Conservation (phyloP, 129 eudicot species). For the Deinandra increscens region DNA sequence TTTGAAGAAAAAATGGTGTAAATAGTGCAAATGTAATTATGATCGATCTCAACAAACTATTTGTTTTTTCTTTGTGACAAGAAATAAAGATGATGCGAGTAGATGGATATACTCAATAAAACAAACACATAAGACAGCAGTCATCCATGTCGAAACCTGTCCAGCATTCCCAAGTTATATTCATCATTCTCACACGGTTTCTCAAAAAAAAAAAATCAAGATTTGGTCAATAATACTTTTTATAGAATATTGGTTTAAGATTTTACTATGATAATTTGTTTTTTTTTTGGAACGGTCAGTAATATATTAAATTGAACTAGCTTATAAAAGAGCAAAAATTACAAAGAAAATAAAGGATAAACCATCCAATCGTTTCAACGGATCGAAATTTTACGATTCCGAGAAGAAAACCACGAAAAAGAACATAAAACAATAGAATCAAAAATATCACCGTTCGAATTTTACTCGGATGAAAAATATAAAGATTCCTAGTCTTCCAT, state of each 20-base stretch:
- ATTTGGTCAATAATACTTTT: background rate
- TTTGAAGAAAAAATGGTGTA: background rate
- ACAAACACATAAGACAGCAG: slow-evolving; percentile 16
- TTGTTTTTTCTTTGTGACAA: slow-evolving; percentile 10
- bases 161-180: slow-evolving; percentile 25
- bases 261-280: too few species aligned
- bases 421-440: too few species aligned
- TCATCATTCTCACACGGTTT: slow-evolving; percentile 35
- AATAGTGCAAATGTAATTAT: slow-evolving; percentile 18
- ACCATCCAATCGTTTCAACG: too few species aligned
- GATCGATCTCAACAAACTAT: slow-evolving; percentile 5
- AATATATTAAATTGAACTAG: too few species aligned
- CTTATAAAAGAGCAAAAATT: too few species aligned
- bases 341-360: too few species aligned
- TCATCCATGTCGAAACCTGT: slow-evolving; percentile 39
- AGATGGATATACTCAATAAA: slow-evolving; percentile 1
- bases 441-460: too few species aligned
- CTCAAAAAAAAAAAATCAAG: slow-evolving; percentile 13
- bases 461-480: too few species aligned
- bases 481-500: too few species aligned
- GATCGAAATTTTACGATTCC: too few species aligned
- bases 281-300: too few species aligned
- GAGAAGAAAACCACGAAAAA: too few species aligned
- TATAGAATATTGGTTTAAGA: background rate
- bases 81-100: slow-evolving; percentile 36